These are phyloP conservation scores for Maudiozyma turicensis DNA, from an alignment of 805 yeast species.

Conservation along the genomic window DNA sequence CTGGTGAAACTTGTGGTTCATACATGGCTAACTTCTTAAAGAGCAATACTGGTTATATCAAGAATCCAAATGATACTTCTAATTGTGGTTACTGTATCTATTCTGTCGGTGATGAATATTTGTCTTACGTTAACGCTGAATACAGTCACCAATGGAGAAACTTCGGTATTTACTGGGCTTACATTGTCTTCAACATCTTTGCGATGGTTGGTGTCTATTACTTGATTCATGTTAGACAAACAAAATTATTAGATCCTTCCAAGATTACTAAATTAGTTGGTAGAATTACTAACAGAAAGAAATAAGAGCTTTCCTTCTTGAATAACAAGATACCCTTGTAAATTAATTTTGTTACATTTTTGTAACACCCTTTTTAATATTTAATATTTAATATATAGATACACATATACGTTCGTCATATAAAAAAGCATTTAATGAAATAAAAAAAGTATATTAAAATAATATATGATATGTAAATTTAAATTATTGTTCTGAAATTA, in stretches of 20 bases:
- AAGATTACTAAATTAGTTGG: conserved; percentile 1
- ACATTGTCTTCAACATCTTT: conserved; percentile 35
- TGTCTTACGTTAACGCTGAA: conserved; percentile 29
- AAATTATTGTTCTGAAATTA: not conserved
- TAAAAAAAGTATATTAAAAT: not conserved
- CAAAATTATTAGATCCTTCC: conserved; percentile 1
- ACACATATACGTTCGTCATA: not conserved
- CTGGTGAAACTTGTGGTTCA: conserved; percentile 18
- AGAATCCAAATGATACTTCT: conserved; percentile 31
- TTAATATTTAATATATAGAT: not conserved
- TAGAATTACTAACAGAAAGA: conserved; percentile 2
- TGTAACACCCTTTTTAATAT: not conserved
- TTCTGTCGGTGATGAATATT: conserved; percentile 43
- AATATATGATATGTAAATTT: no score
- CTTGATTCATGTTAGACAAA: conserved; percentile 36
- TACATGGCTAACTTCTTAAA: conserved; percentile 15
- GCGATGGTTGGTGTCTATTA: conserved; percentile 40
- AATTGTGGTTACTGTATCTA: conserved; percentile 51
- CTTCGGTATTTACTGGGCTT: conserved; percentile 46
- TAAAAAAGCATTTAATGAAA: not conserved
- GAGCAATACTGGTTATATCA: conserved; percentile 17
- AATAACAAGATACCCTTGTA: not conserved
- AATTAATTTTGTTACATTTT: not conserved
- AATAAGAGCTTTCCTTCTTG: not conserved
- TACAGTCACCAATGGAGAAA: conserved; percentile 43